Evolutionary conservation across 495 filamentous ascomycete genomes (phyloP), one percentile per base, ranked within the genome.

Genomic region (Aspergillus olivimuriae): DNA sequence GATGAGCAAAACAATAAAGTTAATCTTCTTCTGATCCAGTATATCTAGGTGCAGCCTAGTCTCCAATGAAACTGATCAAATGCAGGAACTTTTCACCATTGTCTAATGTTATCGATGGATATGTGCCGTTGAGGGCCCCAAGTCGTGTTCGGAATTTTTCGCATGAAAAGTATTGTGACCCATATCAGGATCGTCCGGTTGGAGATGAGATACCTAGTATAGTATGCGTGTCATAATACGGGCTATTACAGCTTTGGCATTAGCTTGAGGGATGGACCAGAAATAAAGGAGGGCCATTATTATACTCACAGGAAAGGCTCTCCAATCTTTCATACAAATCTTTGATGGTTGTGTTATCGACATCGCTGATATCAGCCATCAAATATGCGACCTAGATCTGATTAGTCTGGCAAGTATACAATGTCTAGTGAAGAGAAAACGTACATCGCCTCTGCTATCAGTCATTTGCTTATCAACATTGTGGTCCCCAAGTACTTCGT

Each of bases 401-500:
- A 42, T 66, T 50, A 64, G 38, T 24, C 18, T 9, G 11, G 0
- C 12, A n/a, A 16, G 23, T 5, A 18, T 44, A 9, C 14, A 50
- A 12, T 34, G 22, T 36, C 18, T 26, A 21, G 12, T 16, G 18
- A 9, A 2, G 10, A 21, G 18, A 41, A 36, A 20, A 62, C 76
- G 44, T 65, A 87, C 83, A 64, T 96, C 91, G 51, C 89, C 92
- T 71, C 85, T 82, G 68, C 82, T 92, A 61, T 96, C 94, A 22
- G 87, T 90, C 70, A 89, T 96, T 63, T 99, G 94, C 72, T 95
- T 96, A 60, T 95, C 92, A 47, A 99, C 89, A 58, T 99, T 99
- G 68, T 99, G 90, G 43, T 92, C 82, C 12, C 81, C 87, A 46
- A 97, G 79, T 43, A 96, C 86, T 53, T 89, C 83, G 69, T 97